Base-by-base conservation (phyloP, 2,329 filamentous ascomycete genomes). In the Trichoderma harzianum region DNA sequence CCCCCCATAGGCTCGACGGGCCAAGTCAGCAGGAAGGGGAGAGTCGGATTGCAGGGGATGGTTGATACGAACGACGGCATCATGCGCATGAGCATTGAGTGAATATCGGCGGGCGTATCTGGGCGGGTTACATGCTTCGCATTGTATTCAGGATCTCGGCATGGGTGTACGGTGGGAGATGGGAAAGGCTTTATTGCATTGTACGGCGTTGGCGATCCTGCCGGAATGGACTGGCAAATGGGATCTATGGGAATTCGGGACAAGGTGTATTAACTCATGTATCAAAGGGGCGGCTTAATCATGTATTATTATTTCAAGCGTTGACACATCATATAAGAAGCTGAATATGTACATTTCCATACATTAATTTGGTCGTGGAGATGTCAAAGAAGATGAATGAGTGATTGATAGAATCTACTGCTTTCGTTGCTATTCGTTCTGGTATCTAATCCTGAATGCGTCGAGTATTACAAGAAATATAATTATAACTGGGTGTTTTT, bases 51-150 rank as follows among this genome's bases (percentile, higher is more conserved):
- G 76, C 95, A 98, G 82, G 94, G 95, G 1, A 98, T 98, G 95
- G 92, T 89, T 21, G 95, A 98, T 81, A 95, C 95, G n/a, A 94
- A 94, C 79, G 95, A 98, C 80, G 93, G 94, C 2, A 86, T 98
- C 75, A 97, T 97, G 92, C 94, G 95, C 77, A 96, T 98, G 93
- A 97, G 93, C 81, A 97, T 98, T 78, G 95, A 98, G 80, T 97
- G 84, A 73, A 10, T 21, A n/a, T 5, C 8, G 24, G 61, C 61
- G 7, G 47, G 26, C 32, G 26, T 30, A 58, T 47, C n/a, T 21
- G 7, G 6, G 14, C 24, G 24, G 12, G 30, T 12, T 47, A 26
- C 24, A 28, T 47, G n/a, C n/a, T 58, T 36, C n/a, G 14, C 36
- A 3, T 2, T 24, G 28, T 61, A 60, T 47, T 18, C 7, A 32